Conservation (phyloP, 176 grass and related monocot species). For the Saccharum spontaneum region DNA sequence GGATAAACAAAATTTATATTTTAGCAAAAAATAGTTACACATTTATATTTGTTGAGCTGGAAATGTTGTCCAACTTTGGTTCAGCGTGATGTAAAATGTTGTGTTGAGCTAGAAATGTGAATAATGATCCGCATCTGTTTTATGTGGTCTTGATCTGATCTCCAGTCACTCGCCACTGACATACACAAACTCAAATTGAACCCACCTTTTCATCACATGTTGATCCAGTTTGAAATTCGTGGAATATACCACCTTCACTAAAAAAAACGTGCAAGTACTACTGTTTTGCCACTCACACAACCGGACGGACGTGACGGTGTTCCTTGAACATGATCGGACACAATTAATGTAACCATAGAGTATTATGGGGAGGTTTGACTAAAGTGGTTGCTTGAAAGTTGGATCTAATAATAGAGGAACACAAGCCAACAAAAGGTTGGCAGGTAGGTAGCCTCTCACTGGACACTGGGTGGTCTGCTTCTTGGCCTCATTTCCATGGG, state of each 20-base stretch:
- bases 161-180: background rate
- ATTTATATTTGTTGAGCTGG: background rate
- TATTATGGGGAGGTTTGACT: slow-evolving; percentile 24
- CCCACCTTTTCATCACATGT: background rate
- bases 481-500: slow-evolving; percentile 16
- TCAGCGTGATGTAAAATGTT: background rate
- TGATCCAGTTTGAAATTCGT: background rate
- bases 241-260: background rate
- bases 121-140: background rate
- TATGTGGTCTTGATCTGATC: too few relatives aligned
- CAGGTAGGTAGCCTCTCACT: slow-evolving; percentile 25
- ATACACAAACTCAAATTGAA: background rate
- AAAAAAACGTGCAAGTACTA: background rate
- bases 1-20: background rate
- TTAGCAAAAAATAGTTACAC: background rate
- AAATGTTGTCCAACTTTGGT: background rate
- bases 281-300: background rate
- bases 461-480: slow-evolving; percentile 26
- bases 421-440: slow-evolving; percentile 48
- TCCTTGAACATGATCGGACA: slow-evolving; percentile 21
- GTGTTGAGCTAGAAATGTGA: background rate
- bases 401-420: slow-evolving; percentile 39
- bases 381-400: slow-evolving; percentile 35
- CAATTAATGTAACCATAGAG: slow-evolving; percentile 34
- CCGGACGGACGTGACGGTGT: background rate